Evolutionary conservation across 1,139 yeast genomes (phyloP).

Genomic region (Candida tunisiensis): DNA sequence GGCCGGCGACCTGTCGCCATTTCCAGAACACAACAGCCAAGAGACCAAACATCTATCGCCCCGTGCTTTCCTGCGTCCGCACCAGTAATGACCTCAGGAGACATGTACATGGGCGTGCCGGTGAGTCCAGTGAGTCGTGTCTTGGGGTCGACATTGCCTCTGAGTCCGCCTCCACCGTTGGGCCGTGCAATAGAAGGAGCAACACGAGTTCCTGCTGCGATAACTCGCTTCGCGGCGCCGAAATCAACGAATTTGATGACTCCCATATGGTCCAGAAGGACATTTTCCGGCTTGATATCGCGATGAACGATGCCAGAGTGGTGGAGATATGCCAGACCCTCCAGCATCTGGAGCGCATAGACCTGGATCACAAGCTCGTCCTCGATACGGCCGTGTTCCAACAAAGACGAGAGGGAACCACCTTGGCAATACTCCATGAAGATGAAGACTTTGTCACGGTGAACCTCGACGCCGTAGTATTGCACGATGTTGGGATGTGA

Average conservation of each 20-base stretch:
- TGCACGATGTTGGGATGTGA: constrained; percentile 94
- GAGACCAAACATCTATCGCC: constrained; percentile 44
- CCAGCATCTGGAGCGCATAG: constrained; percentile 82
- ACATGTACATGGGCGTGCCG: constrained; percentile 99
- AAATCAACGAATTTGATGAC: constrained; percentile 91
- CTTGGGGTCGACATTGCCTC: constrained; percentile 10
- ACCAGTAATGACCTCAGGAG: constrained; percentile 92
- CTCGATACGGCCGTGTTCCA: constrained; percentile 85
- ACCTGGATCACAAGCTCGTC: constrained; percentile 90
- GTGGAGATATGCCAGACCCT: constrained; percentile 88
- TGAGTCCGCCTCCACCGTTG: constrained; percentile 9
- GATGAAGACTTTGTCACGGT: constrained; percentile 84
- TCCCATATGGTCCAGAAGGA: constrained; percentile 79
- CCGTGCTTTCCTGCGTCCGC: constrained; percentile 48
- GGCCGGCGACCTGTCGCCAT: constrained; percentile 54
- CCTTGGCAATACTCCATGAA: constrained; percentile 98
- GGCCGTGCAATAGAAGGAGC: constrained; percentile 3
- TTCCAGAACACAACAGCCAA: constrained; percentile 91
- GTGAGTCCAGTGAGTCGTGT: constrained; percentile 40
- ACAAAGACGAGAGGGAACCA: constrained; percentile 72
- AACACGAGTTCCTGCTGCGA: constrained; percentile 38
- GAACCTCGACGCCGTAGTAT: constrained; percentile 94
- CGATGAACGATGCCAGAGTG: constrained; percentile 94
- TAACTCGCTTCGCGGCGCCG: constrained; percentile 95
- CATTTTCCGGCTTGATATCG: constrained; percentile 92